phyloP scores from a whole-genome alignment of 306 rosid genomes.

The Senna siamea region DNA sequence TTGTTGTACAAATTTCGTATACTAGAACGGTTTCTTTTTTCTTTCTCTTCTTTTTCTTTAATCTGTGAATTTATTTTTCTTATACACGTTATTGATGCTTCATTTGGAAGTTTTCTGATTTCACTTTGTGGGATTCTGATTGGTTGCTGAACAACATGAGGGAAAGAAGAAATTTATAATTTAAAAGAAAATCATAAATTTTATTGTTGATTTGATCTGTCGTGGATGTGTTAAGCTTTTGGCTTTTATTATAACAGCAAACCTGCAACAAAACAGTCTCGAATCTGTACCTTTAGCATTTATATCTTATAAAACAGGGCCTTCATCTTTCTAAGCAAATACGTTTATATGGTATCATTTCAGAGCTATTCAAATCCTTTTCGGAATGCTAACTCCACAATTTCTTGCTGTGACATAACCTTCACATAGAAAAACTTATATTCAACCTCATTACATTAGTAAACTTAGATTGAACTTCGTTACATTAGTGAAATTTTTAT shows the following conservation, averaged over 20 bases:
- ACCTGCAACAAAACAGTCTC: slow-evolving; percentile 24
- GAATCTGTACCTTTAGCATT: slow-evolving; percentile 33
- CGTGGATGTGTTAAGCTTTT: slow-evolving; percentile 29
- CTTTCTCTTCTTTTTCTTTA: neutral
- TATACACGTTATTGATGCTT: neutral
- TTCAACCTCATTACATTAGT: too few relatives aligned
- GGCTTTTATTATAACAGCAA: slow-evolving; percentile 50
- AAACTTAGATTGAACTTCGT: neutral
- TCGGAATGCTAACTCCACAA: neutral
- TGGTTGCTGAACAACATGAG: slow-evolving; percentile 29
- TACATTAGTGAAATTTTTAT: slow-evolving; percentile 12
- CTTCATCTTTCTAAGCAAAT: slow-evolving; percentile 12
- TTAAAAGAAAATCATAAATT: neutral
- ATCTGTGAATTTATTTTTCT: neutral
- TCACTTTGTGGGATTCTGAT: slow-evolving; percentile 11
- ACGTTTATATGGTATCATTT: slow-evolving; percentile 15
- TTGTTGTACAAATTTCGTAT: neutral
- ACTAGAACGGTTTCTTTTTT: neutral
- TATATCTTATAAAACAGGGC: slow-evolving; percentile 38
- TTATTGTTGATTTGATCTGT: slow-evolving; percentile 18
- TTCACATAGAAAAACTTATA: neutral
- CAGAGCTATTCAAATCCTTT: neutral
- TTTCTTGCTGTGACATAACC: neutral
- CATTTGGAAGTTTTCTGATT: slow-evolving; percentile 12
- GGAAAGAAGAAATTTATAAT: neutral